Evolutionary conservation across 192 early-diverging fungal genomes (phyloP).

Genomic region (Coemansia sp.): DNA sequence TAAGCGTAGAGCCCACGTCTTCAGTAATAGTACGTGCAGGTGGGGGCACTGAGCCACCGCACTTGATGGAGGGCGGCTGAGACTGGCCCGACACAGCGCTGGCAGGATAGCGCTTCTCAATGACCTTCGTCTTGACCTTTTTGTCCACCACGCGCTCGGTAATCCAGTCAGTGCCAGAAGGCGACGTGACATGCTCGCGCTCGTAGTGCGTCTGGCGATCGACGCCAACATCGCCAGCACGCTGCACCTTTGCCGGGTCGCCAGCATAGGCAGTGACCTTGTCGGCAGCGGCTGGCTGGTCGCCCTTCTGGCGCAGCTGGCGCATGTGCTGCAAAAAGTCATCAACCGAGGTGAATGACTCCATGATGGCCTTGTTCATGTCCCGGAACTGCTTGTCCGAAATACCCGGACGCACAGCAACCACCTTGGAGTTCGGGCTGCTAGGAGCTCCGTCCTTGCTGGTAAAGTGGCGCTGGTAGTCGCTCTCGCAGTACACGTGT

Average conservation of each 20-base stretch:
- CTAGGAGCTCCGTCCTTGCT: neutral
- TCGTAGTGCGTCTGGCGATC: slow-evolving; percentile 54
- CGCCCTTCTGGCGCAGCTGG: slow-evolving; percentile 32
- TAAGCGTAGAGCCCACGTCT: slow-evolving; percentile 21
- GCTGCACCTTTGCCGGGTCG: slow-evolving; percentile 40
- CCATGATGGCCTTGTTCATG: slow-evolving; percentile 55
- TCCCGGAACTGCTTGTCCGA: slow-evolving; percentile 38
- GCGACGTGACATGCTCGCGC: slow-evolving; percentile 50
- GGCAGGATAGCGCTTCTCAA: slow-evolving; percentile 53
- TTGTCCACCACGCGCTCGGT: slow-evolving; percentile 54
- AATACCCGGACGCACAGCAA: slow-evolving; percentile 30
- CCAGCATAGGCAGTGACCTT: slow-evolving; percentile 6
- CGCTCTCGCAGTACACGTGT: slow-evolving; percentile 51
- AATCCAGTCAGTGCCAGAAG: slow-evolving; percentile 50
- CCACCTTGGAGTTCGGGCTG: slow-evolving; percentile 8
- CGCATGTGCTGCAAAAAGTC: slow-evolving; percentile 55
- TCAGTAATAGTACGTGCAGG: neutral
- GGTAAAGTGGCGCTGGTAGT: slow-evolving; percentile 43
- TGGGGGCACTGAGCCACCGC: neutral
- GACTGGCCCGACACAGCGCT: slow-evolving; percentile 12
- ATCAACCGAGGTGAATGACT: slow-evolving; percentile 54
- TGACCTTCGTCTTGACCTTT: slow-evolving; percentile 52
- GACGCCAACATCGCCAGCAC: slow-evolving; percentile 40
- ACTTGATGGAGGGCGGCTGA: slow-evolving; percentile 11
- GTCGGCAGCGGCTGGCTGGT: slow-evolving; percentile 7